Percentiles rank a stretch among this genome's conserved stretches.
Conservation (phyloP, 2,329 filamentous ascomycete species). For the Xylariaceae sp. region DNA sequence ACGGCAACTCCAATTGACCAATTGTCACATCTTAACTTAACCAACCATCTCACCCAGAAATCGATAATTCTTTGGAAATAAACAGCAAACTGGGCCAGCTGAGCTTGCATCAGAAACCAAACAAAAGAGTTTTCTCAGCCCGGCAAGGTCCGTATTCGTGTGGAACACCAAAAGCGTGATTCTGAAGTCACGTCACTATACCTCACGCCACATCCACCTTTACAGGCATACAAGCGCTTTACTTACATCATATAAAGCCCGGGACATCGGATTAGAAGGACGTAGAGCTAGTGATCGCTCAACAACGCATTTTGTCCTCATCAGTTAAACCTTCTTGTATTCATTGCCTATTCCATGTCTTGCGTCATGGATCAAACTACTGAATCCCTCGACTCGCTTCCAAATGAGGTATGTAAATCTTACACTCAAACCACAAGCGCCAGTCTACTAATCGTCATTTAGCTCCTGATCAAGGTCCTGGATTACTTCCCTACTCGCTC, state of each 20-base stretch:
- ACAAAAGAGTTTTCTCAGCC: background rate
- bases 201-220: slow-evolving; percentile 22
- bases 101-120: background rate
- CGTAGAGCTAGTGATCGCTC: slow-evolving; percentile 3
- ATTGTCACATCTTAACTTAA: background rate
- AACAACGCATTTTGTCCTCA: slow-evolving; percentile 31
- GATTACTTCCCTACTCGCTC: slow-evolving; percentile 54
- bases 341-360: slow-evolving; percentile 30
- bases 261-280: background rate
- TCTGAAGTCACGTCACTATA: slow-evolving; percentile 18
- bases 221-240: background rate
- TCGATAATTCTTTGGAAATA: background rate
- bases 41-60: background rate
- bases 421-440: background rate
- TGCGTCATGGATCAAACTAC: slow-evolving; percentile 38
- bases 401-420: slow-evolving; percentile 43
- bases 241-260: slow-evolving; percentile 20
- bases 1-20: no score
- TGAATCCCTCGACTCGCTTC: slow-evolving; percentile 42
- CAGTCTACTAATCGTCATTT: slow-evolving; percentile 35
- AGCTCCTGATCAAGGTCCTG: slow-evolving; percentile 59
- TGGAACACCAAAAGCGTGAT: slow-evolving; percentile 18
- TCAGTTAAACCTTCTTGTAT: slow-evolving; percentile 10
- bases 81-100: background rate
- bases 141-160: slow-evolving; percentile 19